Percentiles rank a stretch among this genome's conserved stretches.
Evolutionary conservation across 805 yeast species (phyloP).

Genomic region (Suhomyces prunicola): DNA sequence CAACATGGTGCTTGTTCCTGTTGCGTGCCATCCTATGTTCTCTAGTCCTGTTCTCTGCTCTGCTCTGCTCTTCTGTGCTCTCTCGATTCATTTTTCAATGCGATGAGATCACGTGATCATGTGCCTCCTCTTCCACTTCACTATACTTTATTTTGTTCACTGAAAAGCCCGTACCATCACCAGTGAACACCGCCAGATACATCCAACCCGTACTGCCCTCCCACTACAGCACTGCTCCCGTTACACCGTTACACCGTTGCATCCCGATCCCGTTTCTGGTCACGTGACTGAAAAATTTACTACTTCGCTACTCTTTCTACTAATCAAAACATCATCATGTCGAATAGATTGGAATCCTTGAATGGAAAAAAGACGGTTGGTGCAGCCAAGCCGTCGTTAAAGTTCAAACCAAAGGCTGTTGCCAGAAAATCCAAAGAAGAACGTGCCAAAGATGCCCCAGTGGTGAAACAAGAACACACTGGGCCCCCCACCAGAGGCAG

Average conservation of each 20-base stretch:
- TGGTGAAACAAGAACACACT: slow-evolving; percentile 34
- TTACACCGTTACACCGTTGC: no score
- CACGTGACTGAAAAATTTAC: slow-evolving; percentile 1
- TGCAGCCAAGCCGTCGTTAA: slow-evolving; percentile 49
- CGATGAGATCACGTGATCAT: not conserved
- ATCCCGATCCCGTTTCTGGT: no score
- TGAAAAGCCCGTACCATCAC: not conserved
- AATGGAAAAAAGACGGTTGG: slow-evolving; percentile 28
- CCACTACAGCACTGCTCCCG: not conserved
- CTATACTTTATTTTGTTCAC: no score
- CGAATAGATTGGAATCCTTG: slow-evolving; percentile 42
- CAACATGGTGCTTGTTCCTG: slow-evolving; percentile 8
- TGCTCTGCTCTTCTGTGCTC: not conserved
- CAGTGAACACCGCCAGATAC: not conserved
- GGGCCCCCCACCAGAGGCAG: slow-evolving; percentile 24
- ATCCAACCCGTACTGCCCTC: not conserved
- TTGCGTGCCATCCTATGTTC: slow-evolving; percentile 18
- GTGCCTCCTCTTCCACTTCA: no score
- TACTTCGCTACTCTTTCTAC: not conserved
- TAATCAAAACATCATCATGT: slow-evolving; percentile 20
- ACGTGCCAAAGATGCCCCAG: slow-evolving; percentile 72
- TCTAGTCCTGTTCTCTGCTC: not conserved
- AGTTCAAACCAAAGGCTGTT: slow-evolving; percentile 84
- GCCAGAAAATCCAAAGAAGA: slow-evolving; percentile 83
- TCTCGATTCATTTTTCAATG: not conserved